Evolutionary conservation across 2,329 filamentous ascomycete species (phyloP).

Genomic region (Trichoderma simmonsii): DNA sequence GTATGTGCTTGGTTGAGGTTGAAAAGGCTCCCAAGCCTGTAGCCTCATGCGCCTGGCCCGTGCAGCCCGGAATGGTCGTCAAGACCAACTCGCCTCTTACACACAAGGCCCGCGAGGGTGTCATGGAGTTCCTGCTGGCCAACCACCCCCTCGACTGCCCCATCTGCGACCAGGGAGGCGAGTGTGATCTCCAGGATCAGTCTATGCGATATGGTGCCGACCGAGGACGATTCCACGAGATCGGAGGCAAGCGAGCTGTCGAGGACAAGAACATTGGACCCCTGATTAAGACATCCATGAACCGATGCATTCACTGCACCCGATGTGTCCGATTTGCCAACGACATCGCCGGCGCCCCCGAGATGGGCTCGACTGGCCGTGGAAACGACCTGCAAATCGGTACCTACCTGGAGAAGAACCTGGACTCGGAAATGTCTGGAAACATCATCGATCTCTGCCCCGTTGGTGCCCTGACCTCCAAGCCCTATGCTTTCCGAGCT

Average conservation of each 20-base stretch:
- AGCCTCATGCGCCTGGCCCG: conserved; percentile 97
- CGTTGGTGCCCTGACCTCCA: conserved; percentile 92
- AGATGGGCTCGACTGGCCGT: conserved; percentile 89
- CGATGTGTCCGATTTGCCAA: conserved; percentile 97
- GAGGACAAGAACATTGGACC: conserved; percentile 99
- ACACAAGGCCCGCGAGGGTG: conserved; percentile 96
- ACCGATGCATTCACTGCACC: conserved; percentile 98
- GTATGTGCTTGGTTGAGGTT: conserved; percentile 99
- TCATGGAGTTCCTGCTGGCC: conserved; percentile 97
- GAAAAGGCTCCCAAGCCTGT: conserved; percentile 95
- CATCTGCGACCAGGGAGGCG: conserved; percentile 97
- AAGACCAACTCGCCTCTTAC: conserved; percentile 95
- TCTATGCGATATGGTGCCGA: conserved; percentile 98
- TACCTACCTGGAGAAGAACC: conserved; percentile 90
- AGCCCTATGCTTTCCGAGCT: conserved; percentile 96
- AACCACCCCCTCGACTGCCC: conserved; percentile 97
- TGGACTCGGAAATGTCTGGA: conserved; percentile 91
- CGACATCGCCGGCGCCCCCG: conserved; percentile 91
- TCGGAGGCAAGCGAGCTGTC: conserved; percentile 92
- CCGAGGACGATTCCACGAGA: conserved; percentile 93
- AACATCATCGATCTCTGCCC: conserved; percentile 99
- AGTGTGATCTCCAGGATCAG: conserved; percentile 98
- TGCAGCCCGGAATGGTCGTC: conserved; percentile 97
- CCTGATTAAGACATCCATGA: conserved; percentile 99
- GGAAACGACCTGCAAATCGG: conserved; percentile 98